Evolutionary conservation across 331 rosid genomes (phyloP), one percentile per base, ranked within the genome.

Genomic region (Quercus tomentella): DNA sequence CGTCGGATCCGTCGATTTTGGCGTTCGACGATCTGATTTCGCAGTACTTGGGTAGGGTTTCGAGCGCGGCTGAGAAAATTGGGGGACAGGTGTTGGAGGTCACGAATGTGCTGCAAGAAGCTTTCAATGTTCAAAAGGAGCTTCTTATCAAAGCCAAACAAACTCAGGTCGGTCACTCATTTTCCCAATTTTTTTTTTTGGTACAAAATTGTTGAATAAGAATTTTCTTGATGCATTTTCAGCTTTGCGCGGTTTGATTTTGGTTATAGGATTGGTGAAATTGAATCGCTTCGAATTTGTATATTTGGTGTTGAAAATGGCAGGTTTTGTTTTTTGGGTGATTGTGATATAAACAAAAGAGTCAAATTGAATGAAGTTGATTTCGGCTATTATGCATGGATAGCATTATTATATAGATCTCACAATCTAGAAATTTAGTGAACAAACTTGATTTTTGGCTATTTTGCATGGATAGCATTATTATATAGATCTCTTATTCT

Each of bases 1-100:
- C 76, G 69, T 28, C 12, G 51, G 97, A 92, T 84, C 90, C 94
- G 30, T 88, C 97, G 74, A 83, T 94, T 70, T 61, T 86, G 56
- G 97, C 92, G 3, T 92, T 88, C 74, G 92, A 70, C 72, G 96
- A 89, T 87, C 82, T 94, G 68, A 84, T 84, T 74, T 86, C 74
- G 41, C 88, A 82, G 81, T 83, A 77, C 75, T 43, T 94, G 45
- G 85, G 78, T 66, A 90, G 86, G 84, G 78, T 92, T 84, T 76
- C 72, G 10, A 51, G 68, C 37, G 91, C 95, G 7, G 97, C 97
- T 21, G 94, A 94, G 87, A 81, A 80, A 79, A 89, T 94, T 67
- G 97, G 98, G 52, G 98, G 97, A 63, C 87, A 84, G 83, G 97
- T 89, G 11, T 75, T 86, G 86, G 92, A 86, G 16, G 85, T 76